Evolutionary conservation across 192 early-diverging fungal genomes (phyloP).

Genomic region (Obelidium mucronatum): DNA sequence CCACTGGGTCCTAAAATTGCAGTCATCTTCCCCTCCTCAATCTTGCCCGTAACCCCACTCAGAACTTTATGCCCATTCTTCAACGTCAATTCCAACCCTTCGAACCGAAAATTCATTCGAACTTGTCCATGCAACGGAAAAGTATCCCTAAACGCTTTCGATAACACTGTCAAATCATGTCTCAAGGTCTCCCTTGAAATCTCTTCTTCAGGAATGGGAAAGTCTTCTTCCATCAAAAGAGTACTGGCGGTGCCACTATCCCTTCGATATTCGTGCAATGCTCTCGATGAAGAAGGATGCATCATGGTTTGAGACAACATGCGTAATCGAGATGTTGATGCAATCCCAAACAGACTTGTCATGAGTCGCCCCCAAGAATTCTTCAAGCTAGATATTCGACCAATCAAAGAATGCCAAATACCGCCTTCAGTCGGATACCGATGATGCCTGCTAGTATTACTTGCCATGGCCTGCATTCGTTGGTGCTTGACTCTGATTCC

Average conservation of each 20-base stretch:
- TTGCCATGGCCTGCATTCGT: too few species aligned
- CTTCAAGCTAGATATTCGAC: too few species aligned
- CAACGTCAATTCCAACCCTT: slow-evolving; percentile 49
- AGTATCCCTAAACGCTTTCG: slow-evolving; percentile 10
- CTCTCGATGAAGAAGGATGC: neutral
- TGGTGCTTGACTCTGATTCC: neutral
- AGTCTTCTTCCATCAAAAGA: neutral
- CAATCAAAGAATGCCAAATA: too few species aligned
- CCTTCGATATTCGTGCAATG: neutral
- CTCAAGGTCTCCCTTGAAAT: neutral
- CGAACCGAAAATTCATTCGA: slow-evolving; percentile 66
- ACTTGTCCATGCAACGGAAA: slow-evolving; percentile 38
- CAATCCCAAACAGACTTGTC: neutral
- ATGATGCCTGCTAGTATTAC: too few species aligned
- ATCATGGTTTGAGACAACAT: neutral
- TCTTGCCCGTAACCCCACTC: slow-evolving; percentile 58
- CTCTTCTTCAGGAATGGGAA: slow-evolving; percentile 2
- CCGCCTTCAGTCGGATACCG: too few species aligned
- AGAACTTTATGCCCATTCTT: slow-evolving; percentile 39
- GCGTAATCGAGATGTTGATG: neutral
- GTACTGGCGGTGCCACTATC: neutral
- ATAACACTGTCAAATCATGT: slow-evolving; percentile 21
- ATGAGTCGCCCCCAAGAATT: neutral
- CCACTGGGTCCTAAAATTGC: slow-evolving; percentile 66
- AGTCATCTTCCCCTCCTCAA: slow-evolving; percentile 62